A percentile compares a stretch with the other conserved stretches of the same genome.
Evolutionary conservation across 495 filamentous ascomycete genomes (phyloP).

Genomic region (Apodospora peruviana): DNA sequence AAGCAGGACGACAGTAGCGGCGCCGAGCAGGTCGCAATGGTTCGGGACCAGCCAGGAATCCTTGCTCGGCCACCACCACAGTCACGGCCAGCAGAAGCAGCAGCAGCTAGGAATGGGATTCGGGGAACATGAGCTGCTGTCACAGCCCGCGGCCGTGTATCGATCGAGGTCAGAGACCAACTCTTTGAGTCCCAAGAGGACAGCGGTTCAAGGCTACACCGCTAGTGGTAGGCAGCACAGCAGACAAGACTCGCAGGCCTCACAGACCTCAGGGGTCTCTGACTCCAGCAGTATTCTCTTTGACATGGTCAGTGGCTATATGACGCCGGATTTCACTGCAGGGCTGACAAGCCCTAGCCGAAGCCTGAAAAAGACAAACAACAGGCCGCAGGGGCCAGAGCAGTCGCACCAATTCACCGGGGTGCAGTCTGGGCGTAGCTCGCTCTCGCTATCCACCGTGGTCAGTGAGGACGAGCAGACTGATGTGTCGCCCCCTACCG

Average conservation of each 20-base stretch:
- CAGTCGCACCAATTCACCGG: slow-evolving; percentile 7
- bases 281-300: slow-evolving; percentile 28
- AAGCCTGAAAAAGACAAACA: too few relatives aligned
- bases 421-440: slow-evolving; percentile 25
- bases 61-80: neutral
- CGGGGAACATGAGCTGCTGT: too few relatives aligned
- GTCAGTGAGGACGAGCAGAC: slow-evolving; percentile 39
- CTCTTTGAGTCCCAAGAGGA: slow-evolving; percentile 17
- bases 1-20: neutral
- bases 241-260: slow-evolving; percentile 26
- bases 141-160: too few relatives aligned
- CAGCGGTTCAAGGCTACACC: neutral
- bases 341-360: slow-evolving; percentile 21
- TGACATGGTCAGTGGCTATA: slow-evolving; percentile 12
- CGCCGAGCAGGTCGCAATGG: neutral
- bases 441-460: slow-evolving; percentile 36
- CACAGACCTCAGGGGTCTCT: slow-evolving; percentile 30
- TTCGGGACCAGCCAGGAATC: neutral
- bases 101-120: too few relatives aligned
- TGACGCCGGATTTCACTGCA: slow-evolving; percentile 3
- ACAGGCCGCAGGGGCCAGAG: slow-evolving; percentile 8
- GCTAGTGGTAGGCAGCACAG: slow-evolving; percentile 6
- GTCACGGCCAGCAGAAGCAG: too few relatives aligned
- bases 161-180: slow-evolving; percentile 5
- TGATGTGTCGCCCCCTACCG: slow-evolving; percentile 5